phyloP scores from a whole-genome alignment of 805 yeast species.

The Yamadazyma nakazawae region DNA sequence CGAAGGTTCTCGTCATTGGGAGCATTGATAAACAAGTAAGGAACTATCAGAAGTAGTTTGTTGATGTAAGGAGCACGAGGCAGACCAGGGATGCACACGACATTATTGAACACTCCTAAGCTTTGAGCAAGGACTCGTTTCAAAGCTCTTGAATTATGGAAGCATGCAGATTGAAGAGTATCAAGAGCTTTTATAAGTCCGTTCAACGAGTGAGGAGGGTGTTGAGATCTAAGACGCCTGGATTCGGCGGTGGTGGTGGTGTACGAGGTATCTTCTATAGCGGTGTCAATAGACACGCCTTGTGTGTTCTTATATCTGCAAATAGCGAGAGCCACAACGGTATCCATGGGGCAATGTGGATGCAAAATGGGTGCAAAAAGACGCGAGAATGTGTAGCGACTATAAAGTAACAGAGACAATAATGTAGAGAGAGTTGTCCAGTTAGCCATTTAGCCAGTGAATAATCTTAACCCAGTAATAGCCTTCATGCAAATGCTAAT shows the following conservation, averaged over 20 bases:
- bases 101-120: not conserved
- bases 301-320: not conserved
- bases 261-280: not conserved
- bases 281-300: not conserved
- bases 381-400: not conserved
- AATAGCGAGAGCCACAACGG: constrained; percentile 1
- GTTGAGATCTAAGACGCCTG: not conserved
- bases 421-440: too few species aligned
- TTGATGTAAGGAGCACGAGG: not conserved
- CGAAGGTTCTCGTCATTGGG: not conserved
- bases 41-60: not conserved
- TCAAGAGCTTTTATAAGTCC: not conserved
- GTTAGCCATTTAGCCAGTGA: too few species aligned
- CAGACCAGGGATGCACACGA: not conserved
- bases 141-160: constrained; percentile 2
- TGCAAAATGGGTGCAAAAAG: not conserved
- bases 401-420: too few species aligned
- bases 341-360: not conserved
- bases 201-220: not conserved
- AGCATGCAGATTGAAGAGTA: constrained; percentile 1
- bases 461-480: too few species aligned
- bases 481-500: too few species aligned
- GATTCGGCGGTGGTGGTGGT: not conserved
- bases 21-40: not conserved
- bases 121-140: not conserved